These are phyloP conservation scores for Atkinsonella texensis DNA, from an alignment of 2,329 filamentous ascomycete genomes.

Conservation along the genomic window DNA sequence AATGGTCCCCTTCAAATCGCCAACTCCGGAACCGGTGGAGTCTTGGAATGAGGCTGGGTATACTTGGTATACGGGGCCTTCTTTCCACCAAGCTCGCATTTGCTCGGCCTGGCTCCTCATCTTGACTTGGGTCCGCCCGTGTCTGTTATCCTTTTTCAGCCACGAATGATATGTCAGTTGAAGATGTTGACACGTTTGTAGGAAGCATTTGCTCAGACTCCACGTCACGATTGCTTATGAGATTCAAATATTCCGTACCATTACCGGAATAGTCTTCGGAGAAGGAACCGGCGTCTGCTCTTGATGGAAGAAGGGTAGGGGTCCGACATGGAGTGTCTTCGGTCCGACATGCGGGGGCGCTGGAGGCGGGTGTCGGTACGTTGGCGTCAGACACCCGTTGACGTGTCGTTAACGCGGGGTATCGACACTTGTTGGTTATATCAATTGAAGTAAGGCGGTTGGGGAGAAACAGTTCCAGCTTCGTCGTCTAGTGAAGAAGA, in stretches of 20 bases:
- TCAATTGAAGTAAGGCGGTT: too few relatives aligned
- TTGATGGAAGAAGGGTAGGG: too few relatives aligned
- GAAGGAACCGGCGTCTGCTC: background rate
- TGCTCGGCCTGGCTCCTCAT: conserved; percentile 16
- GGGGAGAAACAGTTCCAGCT: too few relatives aligned
- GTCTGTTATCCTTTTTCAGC: background rate
- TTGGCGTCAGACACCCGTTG: background rate
- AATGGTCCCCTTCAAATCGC: conserved; percentile 46
- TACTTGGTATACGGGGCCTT: conserved; percentile 48
- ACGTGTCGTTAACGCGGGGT: background rate
- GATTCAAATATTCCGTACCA: background rate
- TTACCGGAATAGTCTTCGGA: background rate
- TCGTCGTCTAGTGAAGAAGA: too few relatives aligned
- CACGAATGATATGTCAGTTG: background rate
- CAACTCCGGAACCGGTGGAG: conserved; percentile 41
- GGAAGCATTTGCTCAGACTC: background rate
- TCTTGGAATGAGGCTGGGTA: conserved; percentile 52
- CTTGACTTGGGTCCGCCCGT: background rate
- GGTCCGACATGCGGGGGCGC: background rate
- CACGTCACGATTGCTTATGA: background rate
- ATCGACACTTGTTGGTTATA: too few relatives aligned
- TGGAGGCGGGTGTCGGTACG: background rate
- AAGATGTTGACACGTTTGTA: background rate
- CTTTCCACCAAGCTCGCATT: conserved; percentile 43
- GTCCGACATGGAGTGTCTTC: background rate